These are phyloP conservation scores for Nyctanthes arbortristis DNA, from an alignment of 257 asterid species.

Conservation along the genomic window DNA sequence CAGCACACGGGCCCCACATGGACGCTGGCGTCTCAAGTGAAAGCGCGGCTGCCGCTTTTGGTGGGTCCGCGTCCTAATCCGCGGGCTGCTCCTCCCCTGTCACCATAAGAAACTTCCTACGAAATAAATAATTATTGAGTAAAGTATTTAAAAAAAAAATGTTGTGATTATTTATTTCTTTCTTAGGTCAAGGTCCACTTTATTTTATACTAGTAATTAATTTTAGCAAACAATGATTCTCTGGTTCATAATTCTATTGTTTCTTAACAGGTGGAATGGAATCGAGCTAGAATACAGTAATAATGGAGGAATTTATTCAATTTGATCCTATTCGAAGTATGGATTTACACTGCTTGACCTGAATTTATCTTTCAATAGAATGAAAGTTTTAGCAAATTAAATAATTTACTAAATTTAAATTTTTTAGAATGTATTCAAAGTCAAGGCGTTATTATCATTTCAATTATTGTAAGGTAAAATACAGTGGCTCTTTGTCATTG, in stretches of 20 bases:
- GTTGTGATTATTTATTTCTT: not conserved
- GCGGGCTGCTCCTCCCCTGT: not conserved
- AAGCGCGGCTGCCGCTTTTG: slow-evolving; percentile 31
- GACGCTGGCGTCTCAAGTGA: slow-evolving; percentile 8
- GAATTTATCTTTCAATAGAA: too few species aligned
- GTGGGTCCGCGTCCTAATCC: slow-evolving; percentile 22
- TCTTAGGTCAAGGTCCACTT: not conserved
- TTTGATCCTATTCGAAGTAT: too few species aligned
- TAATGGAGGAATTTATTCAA: too few species aligned
- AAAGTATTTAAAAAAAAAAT: too few species aligned
- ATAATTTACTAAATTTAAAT: too few species aligned
- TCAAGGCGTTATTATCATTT: too few species aligned
- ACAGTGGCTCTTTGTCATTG: too few species aligned
- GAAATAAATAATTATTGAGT: not conserved
- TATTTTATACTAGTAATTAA: not conserved
- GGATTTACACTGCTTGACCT: too few species aligned
- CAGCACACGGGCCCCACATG: slow-evolving; percentile 15
- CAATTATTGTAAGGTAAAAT: too few species aligned
- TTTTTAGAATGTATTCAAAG: too few species aligned
- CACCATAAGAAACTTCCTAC: not conserved
- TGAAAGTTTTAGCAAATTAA: too few species aligned
- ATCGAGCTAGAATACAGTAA: not conserved
- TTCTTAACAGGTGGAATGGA: not conserved
- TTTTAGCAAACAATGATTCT: not conserved
- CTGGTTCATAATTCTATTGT: not conserved